Base-by-base conservation (phyloP, 2,329 filamentous ascomycete species). In the Trichoderma gracile region DNA sequence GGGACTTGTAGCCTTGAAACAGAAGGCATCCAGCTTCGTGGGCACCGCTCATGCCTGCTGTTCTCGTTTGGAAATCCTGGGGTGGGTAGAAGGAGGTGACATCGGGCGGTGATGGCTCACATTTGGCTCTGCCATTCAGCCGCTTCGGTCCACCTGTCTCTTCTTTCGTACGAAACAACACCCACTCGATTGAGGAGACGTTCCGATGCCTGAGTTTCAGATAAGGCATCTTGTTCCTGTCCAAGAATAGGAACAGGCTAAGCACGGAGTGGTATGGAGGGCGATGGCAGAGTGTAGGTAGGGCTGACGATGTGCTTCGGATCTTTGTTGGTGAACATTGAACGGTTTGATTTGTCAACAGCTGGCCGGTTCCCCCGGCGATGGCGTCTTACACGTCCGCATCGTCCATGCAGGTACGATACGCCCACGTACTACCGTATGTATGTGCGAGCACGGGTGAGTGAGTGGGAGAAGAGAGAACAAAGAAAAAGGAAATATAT, bases 1-100 rank as follows among this genome's bases (percentile, higher is more conserved):
- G 53, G 53, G 21, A 50, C 61, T 42, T 49, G 49, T 43, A 43
- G 53, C 45, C 61, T 56, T 64, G 61, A 58, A 64, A 64, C 61
- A 57, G 42, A 43, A 45, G 25, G 30, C 33, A 58, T 49, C 53
- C 53, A 57, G 53, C 33, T 58, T 45, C 53, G 25, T 45, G 61
- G 53, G 14, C 40, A 30, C 23, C 10, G 42, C 17, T 43, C 42
- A 49, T 42, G 47, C 52, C 38, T n/a, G 15, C 58, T 43, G 5
- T 21, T n/a, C 53, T 58, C 40, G 17, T 38, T 57, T 57, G 53
- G 53, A 27, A 38, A 42, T 54, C 19, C 49, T 38, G 58, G 45
- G 47, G 30, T 33, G 45, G 15, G 49, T n/a, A 8, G 21, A 45
- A 30, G 25, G 45, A 45, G n/a, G 38, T 25, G 42, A 64, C 40